phyloP scores from a whole-genome alignment of 2,329 filamentous ascomycete species.

The Diaporthe amygdali region DNA sequence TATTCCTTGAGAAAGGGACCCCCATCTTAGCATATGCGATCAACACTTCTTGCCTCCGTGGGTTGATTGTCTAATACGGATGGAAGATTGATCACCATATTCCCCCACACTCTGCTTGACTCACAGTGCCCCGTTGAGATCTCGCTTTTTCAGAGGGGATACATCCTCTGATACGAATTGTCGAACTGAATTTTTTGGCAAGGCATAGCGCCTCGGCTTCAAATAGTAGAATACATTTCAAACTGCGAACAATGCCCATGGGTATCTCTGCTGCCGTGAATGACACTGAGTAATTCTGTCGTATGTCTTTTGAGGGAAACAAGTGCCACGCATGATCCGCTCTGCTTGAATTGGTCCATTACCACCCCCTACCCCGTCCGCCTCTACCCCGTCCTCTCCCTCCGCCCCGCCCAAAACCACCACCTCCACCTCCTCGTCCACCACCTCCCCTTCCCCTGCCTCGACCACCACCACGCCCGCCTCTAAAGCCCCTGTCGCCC shows the following conservation, averaged over 20 bases:
- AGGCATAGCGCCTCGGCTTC: neutral
- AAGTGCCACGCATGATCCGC: neutral
- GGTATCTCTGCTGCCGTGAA: neutral
- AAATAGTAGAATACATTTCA: neutral
- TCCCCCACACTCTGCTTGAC: slow-evolving; percentile 54
- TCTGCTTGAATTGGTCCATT: slow-evolving; percentile 33
- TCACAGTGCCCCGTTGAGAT: slow-evolving; percentile 43
- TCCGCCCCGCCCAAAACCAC: slow-evolving; percentile 37
- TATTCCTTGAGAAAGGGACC: neutral
- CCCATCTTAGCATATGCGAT: slow-evolving; percentile 52
- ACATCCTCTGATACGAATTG: slow-evolving; percentile 34
- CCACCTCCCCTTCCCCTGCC: slow-evolving; percentile 39
- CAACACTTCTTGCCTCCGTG: slow-evolving; percentile 43
- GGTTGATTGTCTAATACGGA: slow-evolving; percentile 50
- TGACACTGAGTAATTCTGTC: neutral
- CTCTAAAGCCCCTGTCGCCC: slow-evolving; percentile 25
- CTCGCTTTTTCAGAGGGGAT: slow-evolving; percentile 53
- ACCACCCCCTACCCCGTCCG: slow-evolving; percentile 44
- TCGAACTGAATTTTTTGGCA: neutral
- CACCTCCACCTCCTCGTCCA: slow-evolving; percentile 41
- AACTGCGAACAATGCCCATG: neutral
- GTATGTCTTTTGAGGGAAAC: neutral
- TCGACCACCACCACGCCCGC: slow-evolving; percentile 34
- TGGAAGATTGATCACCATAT: slow-evolving; percentile 45
- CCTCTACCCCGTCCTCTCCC: slow-evolving; percentile 41